phyloP scores from a whole-genome alignment of 805 yeast species.

The Pichia deserticola region DNA sequence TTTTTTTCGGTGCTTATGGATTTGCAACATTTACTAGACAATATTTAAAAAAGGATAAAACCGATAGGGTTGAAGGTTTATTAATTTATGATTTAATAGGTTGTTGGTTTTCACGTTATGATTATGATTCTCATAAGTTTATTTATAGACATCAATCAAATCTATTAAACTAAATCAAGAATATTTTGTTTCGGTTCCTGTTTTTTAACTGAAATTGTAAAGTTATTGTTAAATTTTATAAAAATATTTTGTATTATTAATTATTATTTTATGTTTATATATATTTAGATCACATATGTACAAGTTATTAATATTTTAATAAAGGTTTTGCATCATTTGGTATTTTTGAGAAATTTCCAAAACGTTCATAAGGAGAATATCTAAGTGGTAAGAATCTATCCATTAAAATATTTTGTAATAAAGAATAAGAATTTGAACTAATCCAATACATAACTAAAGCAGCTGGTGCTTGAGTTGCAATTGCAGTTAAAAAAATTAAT shows the following conservation, averaged over 20 bases:
- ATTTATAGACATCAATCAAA: background rate
- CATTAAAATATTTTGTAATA: constrained; percentile 64
- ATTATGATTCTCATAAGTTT: constrained; percentile 4
- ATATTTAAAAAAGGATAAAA: constrained; percentile 4
- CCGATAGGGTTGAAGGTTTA: constrained; percentile 6
- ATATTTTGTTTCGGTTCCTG: too few relatives aligned
- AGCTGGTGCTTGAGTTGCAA: constrained; percentile 79
- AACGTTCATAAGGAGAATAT: constrained; percentile 36
- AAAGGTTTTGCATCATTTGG: constrained; percentile 7
- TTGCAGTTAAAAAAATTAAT: constrained; percentile 72
- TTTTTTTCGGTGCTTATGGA: constrained; percentile 8
- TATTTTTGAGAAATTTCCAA: constrained; percentile 8
- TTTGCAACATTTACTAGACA: constrained; percentile 6
- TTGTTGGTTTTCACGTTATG: constrained; percentile 7
- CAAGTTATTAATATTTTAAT: background rate
- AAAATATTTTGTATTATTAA: background rate
- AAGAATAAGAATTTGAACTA: constrained; percentile 71
- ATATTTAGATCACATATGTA: too few relatives aligned
- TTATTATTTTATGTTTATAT: too few relatives aligned
- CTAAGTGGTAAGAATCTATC: constrained; percentile 59
- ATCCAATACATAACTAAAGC: constrained; percentile 86
- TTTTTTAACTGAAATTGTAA: too few relatives aligned
- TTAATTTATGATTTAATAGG: constrained; percentile 9
- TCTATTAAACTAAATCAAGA: background rate
- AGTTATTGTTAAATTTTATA: background rate